Conservation (phyloP, 1,139 yeast genomes). For the Meyerozyma guilliermondii region DNA sequence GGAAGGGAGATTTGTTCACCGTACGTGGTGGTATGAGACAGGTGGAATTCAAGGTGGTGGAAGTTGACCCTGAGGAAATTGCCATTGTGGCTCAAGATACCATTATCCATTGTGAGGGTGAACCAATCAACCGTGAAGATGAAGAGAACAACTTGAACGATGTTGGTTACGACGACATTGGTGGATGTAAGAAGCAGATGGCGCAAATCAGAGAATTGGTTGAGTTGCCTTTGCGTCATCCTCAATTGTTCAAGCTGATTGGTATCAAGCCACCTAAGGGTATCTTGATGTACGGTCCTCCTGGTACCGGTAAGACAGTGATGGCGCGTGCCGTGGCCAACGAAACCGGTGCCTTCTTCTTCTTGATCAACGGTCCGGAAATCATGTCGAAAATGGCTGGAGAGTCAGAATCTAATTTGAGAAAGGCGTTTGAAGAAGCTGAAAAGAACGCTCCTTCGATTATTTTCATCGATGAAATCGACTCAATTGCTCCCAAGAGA, state of each 20-base stretch:
- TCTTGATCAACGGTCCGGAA: conserved; percentile 98
- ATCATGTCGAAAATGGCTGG: conserved; percentile 99
- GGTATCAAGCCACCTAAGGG: conserved; percentile 99
- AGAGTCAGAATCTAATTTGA: conserved; percentile 93
- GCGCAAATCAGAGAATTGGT: conserved; percentile 97
- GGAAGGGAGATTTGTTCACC: conserved; percentile 94
- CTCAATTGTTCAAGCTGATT: conserved; percentile 91
- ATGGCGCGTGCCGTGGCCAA: conserved; percentile 99
- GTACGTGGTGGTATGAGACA: conserved; percentile 99
- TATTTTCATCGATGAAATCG: conserved; percentile 97
- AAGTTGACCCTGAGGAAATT: conserved; percentile 94
- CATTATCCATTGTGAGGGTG: conserved; percentile 97
- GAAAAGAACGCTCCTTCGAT: conserved; percentile 98
- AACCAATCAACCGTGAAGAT: conserved; percentile 97
- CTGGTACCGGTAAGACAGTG: conserved; percentile 98
- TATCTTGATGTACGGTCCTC: conserved; percentile 96
- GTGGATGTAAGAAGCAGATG: conserved; percentile 98
- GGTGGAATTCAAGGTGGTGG: conserved; percentile 97
- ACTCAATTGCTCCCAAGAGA: conserved; percentile 98
- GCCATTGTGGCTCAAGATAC: conserved; percentile 99
- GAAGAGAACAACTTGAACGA: conserved; percentile 95
- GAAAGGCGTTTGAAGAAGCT: conserved; percentile 99
- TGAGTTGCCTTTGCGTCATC: conserved; percentile 94
- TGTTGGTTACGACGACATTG: conserved; percentile 98
- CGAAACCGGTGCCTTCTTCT: conserved; percentile 98